Conservation (phyloP, 176 grass and related monocot species). For the Miscanthus lutarioriparius region DNA sequence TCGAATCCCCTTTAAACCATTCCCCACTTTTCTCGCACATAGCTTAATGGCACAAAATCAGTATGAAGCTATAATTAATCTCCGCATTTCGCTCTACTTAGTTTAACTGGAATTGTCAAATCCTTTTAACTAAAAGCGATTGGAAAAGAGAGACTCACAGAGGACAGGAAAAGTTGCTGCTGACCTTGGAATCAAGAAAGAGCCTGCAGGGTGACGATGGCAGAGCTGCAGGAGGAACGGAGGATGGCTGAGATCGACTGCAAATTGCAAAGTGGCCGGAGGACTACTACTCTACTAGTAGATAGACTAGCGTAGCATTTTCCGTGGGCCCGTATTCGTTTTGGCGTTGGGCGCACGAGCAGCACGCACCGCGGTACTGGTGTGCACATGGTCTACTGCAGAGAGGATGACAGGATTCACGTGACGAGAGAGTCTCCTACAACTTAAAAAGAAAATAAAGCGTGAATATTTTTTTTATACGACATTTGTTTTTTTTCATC, state of each 20-base stretch:
- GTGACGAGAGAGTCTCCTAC: not conserved
- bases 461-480: no score
- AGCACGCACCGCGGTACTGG: not conserved
- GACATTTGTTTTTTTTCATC: no score
- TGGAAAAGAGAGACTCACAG: not conserved
- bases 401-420: not conserved
- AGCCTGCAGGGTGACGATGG: not conserved
- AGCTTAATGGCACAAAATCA: not conserved
- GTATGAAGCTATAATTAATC: not conserved
- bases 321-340: not conserved
- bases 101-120: not conserved
- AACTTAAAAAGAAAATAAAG: no score
- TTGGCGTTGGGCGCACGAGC: not conserved
- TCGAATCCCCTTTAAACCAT: no score
- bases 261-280: not conserved
- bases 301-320: not conserved
- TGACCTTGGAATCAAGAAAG: not conserved
- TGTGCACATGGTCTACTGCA: not conserved
- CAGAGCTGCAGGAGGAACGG: slow-evolving; percentile 6
- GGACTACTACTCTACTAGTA: not conserved
- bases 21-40: not conserved
- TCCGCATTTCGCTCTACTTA: not conserved
- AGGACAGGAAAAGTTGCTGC: slow-evolving; percentile 2
- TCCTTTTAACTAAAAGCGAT: slow-evolving; percentile 2
- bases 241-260: not conserved